Conservation (phyloP, 2,329 filamentous ascomycete species). For the Cordyceps tenuipes region DNA sequence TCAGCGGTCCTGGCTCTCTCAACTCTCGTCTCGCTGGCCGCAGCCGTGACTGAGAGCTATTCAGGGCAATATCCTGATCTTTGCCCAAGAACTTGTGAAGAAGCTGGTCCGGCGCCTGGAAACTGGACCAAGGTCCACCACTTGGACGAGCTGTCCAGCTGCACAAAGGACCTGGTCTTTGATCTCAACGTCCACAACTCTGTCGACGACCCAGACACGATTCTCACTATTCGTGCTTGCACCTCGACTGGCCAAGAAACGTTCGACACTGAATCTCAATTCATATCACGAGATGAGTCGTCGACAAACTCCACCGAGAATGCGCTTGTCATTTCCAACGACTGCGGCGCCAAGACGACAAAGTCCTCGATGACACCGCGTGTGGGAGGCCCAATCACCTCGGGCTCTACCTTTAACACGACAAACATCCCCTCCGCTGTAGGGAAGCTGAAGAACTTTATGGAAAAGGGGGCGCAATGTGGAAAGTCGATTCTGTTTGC, state of each 20-base stretch:
- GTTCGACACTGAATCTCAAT: background rate
- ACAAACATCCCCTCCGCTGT: background rate
- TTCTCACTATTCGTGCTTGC: background rate
- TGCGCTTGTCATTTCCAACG: too few species aligned
- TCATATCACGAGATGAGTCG: too few species aligned
- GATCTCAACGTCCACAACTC: background rate
- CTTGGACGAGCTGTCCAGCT: background rate
- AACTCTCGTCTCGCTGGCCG: too few species aligned
- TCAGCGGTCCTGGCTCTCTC: too few species aligned
- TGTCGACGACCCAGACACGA: background rate
- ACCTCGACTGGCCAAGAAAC: background rate
- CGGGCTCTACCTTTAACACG: too few species aligned
- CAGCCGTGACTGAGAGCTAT: background rate
- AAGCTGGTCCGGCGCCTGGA: background rate
- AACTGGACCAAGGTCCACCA: background rate
- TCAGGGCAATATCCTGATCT: background rate
- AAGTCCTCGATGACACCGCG: too few species aligned
- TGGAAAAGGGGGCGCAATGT: background rate
- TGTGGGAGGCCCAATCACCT: too few species aligned
- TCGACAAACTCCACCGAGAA: too few species aligned
- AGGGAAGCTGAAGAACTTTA: background rate
- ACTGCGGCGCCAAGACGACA: too few species aligned
- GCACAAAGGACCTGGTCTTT: background rate
- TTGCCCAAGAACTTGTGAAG: background rate
- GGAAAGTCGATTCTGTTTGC: background rate